Conservation (phyloP, 2,329 filamentous ascomycete species). For the Fusarium bactridioides region DNA sequence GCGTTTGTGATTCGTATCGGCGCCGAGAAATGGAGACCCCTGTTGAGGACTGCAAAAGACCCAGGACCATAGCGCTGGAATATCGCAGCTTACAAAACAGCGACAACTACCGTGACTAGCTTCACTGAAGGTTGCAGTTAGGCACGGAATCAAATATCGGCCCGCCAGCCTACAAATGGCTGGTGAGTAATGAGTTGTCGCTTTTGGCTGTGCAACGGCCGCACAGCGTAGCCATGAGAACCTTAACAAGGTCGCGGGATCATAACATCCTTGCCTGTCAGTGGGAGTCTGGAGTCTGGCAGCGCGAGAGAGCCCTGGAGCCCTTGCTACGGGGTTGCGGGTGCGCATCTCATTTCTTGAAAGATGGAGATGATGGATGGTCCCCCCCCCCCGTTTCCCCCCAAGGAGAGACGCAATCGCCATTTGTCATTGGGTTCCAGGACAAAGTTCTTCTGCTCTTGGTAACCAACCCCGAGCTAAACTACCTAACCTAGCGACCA, state of each 20-base stretch:
- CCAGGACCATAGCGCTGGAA: constrained; percentile 1
- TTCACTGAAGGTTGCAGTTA: neutral
- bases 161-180: neutral
- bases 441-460: neutral
- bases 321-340: neutral
- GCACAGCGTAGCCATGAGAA: constrained; percentile 13
- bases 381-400: neutral
- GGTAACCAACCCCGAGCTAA: neutral
- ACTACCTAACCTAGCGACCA: neutral
- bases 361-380: neutral
- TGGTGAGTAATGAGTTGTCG: neutral
- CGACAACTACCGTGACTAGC: neutral
- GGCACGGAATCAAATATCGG: neutral
- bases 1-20: constrained; percentile 18
- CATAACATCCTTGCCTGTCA: constrained; percentile 18
- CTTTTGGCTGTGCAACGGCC: constrained; percentile 8
- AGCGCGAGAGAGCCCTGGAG: neutral
- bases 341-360: neutral
- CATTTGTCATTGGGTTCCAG: constrained; percentile 17
- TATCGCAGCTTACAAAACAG: neutral
- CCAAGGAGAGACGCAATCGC: neutral
- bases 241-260: constrained; percentile 16
- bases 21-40: constrained; percentile 15
- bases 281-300: neutral
- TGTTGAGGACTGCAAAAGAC: neutral